Percentiles rank a stretch among this genome's conserved stretches.
These are phyloP conservation scores for Cercophora scortea DNA, from an alignment of 495 filamentous ascomycete genomes.

Conservation along the genomic window DNA sequence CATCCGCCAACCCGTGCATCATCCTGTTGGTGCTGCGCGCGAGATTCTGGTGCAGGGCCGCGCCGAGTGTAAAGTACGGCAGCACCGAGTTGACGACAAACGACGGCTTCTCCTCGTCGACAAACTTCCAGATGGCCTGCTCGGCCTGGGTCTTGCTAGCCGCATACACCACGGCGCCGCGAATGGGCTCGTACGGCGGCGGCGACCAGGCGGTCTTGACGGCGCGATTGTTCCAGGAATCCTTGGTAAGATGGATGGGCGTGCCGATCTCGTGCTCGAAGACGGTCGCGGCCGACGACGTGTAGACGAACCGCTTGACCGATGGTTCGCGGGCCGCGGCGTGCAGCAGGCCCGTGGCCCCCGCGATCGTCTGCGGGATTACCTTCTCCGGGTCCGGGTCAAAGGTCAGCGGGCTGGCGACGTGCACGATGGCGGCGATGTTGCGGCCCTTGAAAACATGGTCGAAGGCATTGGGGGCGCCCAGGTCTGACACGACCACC, in stretches of 20 bases:
- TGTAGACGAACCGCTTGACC: constrained; percentile 46
- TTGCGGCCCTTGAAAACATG: constrained; percentile 28
- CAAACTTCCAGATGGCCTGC: constrained; percentile 42
- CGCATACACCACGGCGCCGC: constrained; percentile 30
- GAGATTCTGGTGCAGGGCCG: constrained; percentile 12
- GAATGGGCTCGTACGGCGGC: constrained; percentile 22
- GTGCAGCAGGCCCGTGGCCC: constrained; percentile 30
- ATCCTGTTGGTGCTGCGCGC: too few species aligned
- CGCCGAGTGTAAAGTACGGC: constrained; percentile 33
- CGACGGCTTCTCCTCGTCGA: constrained; percentile 35
- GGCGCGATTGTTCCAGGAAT: constrained; percentile 43
- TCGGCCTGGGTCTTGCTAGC: constrained; percentile 48
- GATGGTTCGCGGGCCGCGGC: constrained; percentile 34
- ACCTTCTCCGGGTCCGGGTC: constrained; percentile 33
- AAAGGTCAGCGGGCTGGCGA: constrained; percentile 36
- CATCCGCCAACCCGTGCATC: too few species aligned
- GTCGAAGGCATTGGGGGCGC: constrained; percentile 28
- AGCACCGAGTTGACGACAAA: constrained; percentile 44
- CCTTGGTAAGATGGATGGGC: constrained; percentile 17
- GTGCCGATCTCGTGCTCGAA: constrained; percentile 19
- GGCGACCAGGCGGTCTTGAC: constrained; percentile 36
- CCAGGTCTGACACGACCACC: constrained; percentile 32
- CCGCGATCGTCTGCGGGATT: constrained; percentile 34
- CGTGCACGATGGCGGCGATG: constrained; percentile 31
- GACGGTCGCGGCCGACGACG: constrained; percentile 42